Conservation (phyloP, 495 filamentous ascomycete genomes). For the Aspergillus haitiensis region DNA sequence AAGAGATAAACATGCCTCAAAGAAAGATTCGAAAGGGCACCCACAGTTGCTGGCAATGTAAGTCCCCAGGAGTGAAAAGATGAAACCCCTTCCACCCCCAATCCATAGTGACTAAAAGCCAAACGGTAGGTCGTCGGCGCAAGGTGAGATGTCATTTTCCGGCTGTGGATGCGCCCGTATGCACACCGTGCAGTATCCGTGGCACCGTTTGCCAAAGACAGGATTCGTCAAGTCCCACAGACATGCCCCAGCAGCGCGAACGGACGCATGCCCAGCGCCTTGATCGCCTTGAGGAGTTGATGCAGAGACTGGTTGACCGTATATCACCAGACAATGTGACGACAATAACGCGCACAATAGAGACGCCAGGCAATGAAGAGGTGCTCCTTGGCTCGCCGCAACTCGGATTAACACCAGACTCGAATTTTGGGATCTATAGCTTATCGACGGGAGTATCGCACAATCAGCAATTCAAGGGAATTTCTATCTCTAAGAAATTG, state of each 20-base stretch:
- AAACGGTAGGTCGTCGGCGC: background rate
- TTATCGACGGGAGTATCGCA: too few relatives aligned
- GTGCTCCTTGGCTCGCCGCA: too few relatives aligned
- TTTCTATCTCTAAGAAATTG: too few relatives aligned
- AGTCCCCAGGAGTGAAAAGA: background rate
- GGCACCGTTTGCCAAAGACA: background rate
- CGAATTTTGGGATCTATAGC: too few relatives aligned
- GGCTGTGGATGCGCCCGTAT: background rate
- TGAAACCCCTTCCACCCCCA: background rate
- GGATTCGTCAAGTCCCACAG: background rate
- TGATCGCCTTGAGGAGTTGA: slow-evolving; percentile 5
- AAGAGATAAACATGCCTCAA: background rate
- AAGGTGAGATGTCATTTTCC: slow-evolving; percentile 5
- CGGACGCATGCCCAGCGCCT: slow-evolving; percentile 1
- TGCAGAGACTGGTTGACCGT: slow-evolving; percentile 5
- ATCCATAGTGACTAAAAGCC: background rate
- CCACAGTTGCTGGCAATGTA: slow-evolving; percentile 11
- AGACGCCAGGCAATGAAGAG: background rate
- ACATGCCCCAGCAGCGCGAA: background rate
- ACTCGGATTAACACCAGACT: too few relatives aligned
- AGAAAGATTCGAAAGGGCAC: slow-evolving; percentile 5
- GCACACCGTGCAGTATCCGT: slow-evolving; percentile 3
- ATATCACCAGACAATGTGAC: background rate
- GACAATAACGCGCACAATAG: background rate
- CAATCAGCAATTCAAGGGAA: too few relatives aligned